These are phyloP conservation scores for Naganishia cerealis DNA, from an alignment of 1,284 basidiomycete genomes.

Conservation along the genomic window DNA sequence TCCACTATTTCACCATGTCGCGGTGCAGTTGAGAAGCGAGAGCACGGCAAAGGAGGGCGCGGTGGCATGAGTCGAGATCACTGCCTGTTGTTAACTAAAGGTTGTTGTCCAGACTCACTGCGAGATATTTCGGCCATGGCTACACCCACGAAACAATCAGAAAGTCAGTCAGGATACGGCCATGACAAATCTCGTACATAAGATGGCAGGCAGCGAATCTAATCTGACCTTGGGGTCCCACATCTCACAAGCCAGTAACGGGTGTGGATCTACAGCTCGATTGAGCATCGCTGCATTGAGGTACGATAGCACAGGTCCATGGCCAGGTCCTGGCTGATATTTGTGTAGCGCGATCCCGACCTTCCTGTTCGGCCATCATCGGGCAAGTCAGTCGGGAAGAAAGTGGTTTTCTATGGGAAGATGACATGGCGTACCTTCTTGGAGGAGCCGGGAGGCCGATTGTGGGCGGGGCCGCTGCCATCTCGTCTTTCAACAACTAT, in stretches of 20 bases:
- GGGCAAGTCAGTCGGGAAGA: neutral
- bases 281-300: constrained; percentile 33
- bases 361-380: constrained; percentile 4
- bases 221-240: constrained; percentile 36
- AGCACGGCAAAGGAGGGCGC: neutral
- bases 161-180: neutral
- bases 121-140: constrained; percentile 37
- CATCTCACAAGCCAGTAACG: constrained; percentile 34
- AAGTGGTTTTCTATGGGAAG: neutral
- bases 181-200: neutral
- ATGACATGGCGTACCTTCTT: constrained; percentile 2
- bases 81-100: neutral
- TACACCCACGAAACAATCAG: neutral
- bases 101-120: constrained; percentile 22
- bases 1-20: constrained; percentile 27
- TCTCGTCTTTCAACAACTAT: neutral
- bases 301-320: constrained; percentile 34
- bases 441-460: constrained; percentile 27
- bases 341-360: constrained; percentile 26
- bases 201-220: neutral
- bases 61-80: neutral
- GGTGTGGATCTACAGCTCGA: constrained; percentile 33
- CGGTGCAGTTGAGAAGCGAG: neutral
- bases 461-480: constrained; percentile 27
- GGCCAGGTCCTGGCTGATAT: constrained; percentile 35